Evolutionary conservation across 768 basidiomycete genomes (phyloP), one percentile per base, ranked within the genome.

Genomic region (Pilatotrama ljubarskyi): DNA sequence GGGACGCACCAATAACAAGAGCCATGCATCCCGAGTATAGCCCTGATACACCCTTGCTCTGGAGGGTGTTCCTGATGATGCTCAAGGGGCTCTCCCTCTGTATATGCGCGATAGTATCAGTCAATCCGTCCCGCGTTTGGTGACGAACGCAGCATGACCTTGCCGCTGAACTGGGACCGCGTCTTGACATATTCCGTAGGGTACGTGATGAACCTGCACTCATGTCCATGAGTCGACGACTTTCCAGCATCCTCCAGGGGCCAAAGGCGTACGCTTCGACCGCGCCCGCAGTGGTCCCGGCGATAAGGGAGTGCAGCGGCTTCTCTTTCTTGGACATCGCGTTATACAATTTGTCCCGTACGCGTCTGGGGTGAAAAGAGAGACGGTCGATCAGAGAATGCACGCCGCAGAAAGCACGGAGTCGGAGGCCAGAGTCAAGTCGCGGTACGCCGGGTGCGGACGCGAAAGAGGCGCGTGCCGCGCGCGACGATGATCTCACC

Each of bases 161-260:
- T 82, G 35, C 90, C 91, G 42, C 89, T 84, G 64, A 98, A 97
- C 75, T 98, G 96, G 2, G 92, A 86, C 37, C 93, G 84, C 15
- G 96, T 98, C 76, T 98, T 98, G 51, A 96, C 87, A 68, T 86
- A 95, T 72, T 98, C 94, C 0, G 91, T 88, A 1, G 93, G 93
- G 66, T 93, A 96, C 18, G 91, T 95, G 63, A 90, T 75, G 75
- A 90, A 90, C 60, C 90, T 92, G 35, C 0, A 18, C 13, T 44
- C 36, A 11, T 8, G 5, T 4, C 10, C 29, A 24, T 35, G 38
- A 14, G 35, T n/a, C 1, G 9, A 18, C 7, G 13, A 25, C 17
- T 13, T 11, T 37, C 32, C 18, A 9, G 25, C 20, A 24, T 24
- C 26, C 24, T 13, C 20, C 29, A 44, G 13, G 52, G 18, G 49